phyloP scores from a whole-genome alignment of 2,329 filamentous ascomycete genomes.

The Domatiomyces globalis region DNA sequence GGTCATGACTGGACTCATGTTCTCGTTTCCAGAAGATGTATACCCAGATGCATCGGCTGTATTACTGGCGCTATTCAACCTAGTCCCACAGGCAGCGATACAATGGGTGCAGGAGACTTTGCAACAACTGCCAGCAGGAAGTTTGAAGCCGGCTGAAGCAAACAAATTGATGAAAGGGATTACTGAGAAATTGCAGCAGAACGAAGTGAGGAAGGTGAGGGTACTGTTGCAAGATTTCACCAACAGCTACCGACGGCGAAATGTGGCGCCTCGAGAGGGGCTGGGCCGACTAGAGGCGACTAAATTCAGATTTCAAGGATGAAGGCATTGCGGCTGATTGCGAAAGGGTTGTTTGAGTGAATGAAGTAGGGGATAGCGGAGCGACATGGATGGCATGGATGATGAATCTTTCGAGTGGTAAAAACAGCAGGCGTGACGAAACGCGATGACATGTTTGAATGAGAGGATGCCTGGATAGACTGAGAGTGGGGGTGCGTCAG shows the following conservation, averaged over 20 bases:
- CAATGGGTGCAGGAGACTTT: conserved; percentile 75
- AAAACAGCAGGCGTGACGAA: neutral
- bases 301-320: conserved; percentile 57
- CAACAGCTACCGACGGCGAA: conserved; percentile 79
- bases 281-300: conserved; percentile 74
- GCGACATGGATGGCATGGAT: neutral
- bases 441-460: neutral
- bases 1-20: conserved; percentile 96
- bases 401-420: too few relatives aligned
- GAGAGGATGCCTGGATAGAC: neutral
- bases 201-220: conserved; percentile 64
- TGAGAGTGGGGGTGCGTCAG: neutral
- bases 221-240: conserved; percentile 90
- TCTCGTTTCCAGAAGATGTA: conserved; percentile 89
- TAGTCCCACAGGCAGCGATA: conserved; percentile 66
- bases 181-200: conserved; percentile 55
- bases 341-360: too few relatives aligned
- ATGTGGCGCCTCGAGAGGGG: conserved; percentile 88
- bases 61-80: conserved; percentile 75
- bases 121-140: conserved; percentile 66
- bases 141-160: conserved; percentile 64
- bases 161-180: conserved; percentile 70
- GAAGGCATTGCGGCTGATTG: neutral
- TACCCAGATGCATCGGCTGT: conserved; percentile 89
- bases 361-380: neutral